Base-by-base conservation (phyloP, 768 basidiomycete species). In the Lactarius hengduanensis region DNA sequence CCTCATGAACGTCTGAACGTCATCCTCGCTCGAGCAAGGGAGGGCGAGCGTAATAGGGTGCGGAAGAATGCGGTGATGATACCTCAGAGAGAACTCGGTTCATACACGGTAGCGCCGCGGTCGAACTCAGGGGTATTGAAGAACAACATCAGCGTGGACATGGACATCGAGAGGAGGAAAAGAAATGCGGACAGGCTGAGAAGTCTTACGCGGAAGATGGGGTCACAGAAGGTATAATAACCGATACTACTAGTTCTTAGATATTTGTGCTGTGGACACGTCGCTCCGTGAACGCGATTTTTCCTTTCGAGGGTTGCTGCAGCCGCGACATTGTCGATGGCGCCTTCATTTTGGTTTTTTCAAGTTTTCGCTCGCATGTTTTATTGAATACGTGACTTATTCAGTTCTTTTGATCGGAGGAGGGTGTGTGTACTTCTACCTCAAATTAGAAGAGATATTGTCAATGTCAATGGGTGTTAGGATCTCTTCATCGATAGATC, bases 61-160 rank as follows among this genome's bases (percentile, higher is more conserved):
- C 82, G 86, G 74, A 88, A 85, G 81, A 91, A 94, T 63, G 90
- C 90, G 3, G 93, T 94, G 40, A 83, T 84, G 79, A 93, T 96
- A 63, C 93, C 94, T 2, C 84, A 90, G 75, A 79, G 87, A 61
- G 84, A 90, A 65, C 73, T 93, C 16, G 87, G 89, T 59, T 89
- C 80, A 66, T 96, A 93, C 76, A 90, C 89, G 0, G 84, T 94
- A 32, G 93, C 92, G 47, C 93, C 93, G 9, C 83, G 74, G 71
- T 71, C 75, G 61, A 86, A 83, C 61, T 77, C 82, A 5, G 88
- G 87, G 2, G 71, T 86, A 45, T 69, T 78, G 61, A 80, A 82
- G 72, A 76, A 75, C 59, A 87, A 81, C 70, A 70, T 74, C 36
- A 89, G 86, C 59, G 90, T 93, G 26, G 90, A 91, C 66, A 83